Evolutionary conservation across 139 green algal genomes (phyloP), one percentile per base, ranked within the genome.

Genomic region (Gonium pectorale): DNA sequence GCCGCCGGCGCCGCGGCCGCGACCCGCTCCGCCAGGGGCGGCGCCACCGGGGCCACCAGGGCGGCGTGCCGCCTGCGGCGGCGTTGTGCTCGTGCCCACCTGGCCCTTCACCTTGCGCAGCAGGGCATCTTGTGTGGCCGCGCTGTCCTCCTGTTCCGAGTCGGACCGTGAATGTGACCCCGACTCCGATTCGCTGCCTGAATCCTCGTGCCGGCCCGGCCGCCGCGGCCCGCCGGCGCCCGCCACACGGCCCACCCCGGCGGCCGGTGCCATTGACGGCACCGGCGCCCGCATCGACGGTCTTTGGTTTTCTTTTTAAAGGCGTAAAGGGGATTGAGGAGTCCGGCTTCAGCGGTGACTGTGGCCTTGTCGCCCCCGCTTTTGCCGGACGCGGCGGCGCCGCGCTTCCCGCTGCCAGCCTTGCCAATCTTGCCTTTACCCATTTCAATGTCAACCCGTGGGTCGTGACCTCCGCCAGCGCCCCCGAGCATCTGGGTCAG

Each of bases 131-230:
- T 66, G 71, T 1, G 73, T 81, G 15, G 37, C 73, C 38, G 27
- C 54, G 38, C 73, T 81, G 1, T 81, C 73, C 37, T 81, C 46
- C 54, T 43, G 51, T 19, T 81, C 73, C 2, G 46, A 67, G 31
- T 49, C 71, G 0, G 73, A 80, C 11, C 54, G 54, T 3, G 46
- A 67, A 33, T 49, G 49, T 2, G 73, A 80, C 11, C 54, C 72
- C 1, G 43, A 62, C 8, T 54, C 35, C 35, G 72, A 69, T 13
- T 9, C 38, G 22, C 22, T 22, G 19, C 41, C 40, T 17, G 67
- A 73, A 27, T 44, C 67, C 9, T 38, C 52, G 6, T 35, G 35
- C 43, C 52, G 52, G 0, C 11, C 49, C 26, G 26, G 8, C 62
- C 8, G 54, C 35, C 24, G 40, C 37, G 54, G 17, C 54, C 26